Conservation (phyloP, 2,329 filamentous ascomycete genomes). For the Aspergillus sp. region DNA sequence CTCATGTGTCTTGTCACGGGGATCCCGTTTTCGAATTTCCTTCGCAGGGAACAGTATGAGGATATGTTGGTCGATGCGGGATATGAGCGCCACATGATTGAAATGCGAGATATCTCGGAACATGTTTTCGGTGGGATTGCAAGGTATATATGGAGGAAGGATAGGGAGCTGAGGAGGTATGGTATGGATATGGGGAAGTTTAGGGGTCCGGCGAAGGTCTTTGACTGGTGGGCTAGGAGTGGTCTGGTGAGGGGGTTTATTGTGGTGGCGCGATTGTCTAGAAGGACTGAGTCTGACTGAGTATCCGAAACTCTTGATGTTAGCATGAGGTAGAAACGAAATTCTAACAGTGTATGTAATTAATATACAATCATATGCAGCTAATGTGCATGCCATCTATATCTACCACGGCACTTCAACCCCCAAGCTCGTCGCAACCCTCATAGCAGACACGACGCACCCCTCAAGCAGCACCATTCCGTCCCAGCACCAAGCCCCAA, state of each 20-base stretch:
- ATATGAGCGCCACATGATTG: conserved; percentile 37
- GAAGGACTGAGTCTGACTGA: not conserved
- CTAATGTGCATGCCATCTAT: no score
- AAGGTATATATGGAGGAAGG: conserved; percentile 34
- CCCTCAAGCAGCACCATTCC: conserved; percentile 57
- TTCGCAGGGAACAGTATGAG: conserved; percentile 41
- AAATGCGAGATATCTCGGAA: conserved; percentile 45
- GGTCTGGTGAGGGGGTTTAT: conserved; percentile 33
- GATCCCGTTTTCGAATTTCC: conserved; percentile 44
- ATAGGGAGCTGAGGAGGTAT: conserved; percentile 25
- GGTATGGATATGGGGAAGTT: conserved; percentile 34
- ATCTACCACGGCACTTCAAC: conserved; percentile 35
- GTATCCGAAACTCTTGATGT: not conserved
- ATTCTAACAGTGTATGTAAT: no score
- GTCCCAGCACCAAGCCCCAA: conserved; percentile 57
- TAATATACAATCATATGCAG: no score
- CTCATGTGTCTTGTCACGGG: conserved; percentile 41
- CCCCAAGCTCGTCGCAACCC: conserved; percentile 46
- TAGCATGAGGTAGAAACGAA: not conserved
- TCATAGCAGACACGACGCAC: conserved; percentile 52
- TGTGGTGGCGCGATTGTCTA: conserved; percentile 26
- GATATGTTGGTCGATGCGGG: conserved; percentile 41
- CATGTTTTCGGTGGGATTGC: conserved; percentile 47
- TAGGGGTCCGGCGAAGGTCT: conserved; percentile 25
- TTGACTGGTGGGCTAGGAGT: conserved; percentile 36